phyloP scores from a whole-genome alignment of 1,284 basidiomycete genomes.

The Cronartium ribicola region DNA sequence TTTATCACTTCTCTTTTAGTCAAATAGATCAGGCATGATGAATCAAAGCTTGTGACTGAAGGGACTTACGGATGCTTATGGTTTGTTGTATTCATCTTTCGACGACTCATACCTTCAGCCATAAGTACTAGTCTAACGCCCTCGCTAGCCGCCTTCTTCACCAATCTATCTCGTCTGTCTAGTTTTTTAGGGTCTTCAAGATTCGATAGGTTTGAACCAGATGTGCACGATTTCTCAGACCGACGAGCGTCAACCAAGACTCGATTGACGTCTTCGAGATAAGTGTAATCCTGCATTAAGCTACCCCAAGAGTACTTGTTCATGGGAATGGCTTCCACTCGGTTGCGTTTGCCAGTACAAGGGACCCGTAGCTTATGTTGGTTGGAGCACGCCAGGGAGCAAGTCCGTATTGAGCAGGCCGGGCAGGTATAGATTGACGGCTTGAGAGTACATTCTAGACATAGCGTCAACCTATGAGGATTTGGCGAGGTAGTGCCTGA shows the following conservation, averaged over 20 bases:
- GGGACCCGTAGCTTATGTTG: slow-evolving; percentile 5
- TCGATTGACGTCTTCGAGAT: slow-evolving; percentile 36
- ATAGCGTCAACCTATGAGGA: not conserved
- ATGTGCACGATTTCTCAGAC: not conserved
- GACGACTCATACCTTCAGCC: slow-evolving; percentile 29
- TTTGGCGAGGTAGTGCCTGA: too few species aligned
- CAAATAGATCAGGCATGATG: not conserved
- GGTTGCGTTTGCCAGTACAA: slow-evolving; percentile 35
- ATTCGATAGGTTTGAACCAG: not conserved
- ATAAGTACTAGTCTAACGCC: slow-evolving; percentile 16
- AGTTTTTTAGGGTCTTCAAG: not conserved
- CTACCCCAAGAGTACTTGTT: slow-evolving; percentile 38
- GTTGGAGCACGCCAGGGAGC: slow-evolving; percentile 30
- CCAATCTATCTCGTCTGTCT: slow-evolving; percentile 2
- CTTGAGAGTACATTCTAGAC: slow-evolving; percentile 10
- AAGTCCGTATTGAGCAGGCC: slow-evolving; percentile 18
- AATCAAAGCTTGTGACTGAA: not conserved
- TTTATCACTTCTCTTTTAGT: too few species aligned
- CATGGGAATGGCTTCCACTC: slow-evolving; percentile 14
- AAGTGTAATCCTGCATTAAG: slow-evolving; percentile 38
- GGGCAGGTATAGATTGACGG: slow-evolving; percentile 39
- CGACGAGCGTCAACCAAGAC: not conserved
- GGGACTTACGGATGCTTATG: slow-evolving; percentile 28
- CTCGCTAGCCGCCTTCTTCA: slow-evolving; percentile 14
- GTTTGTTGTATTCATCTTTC: slow-evolving; percentile 22